phyloP scores from a whole-genome alignment of 2,329 filamentous ascomycete genomes.

The Calonectria pseudoturangicola region DNA sequence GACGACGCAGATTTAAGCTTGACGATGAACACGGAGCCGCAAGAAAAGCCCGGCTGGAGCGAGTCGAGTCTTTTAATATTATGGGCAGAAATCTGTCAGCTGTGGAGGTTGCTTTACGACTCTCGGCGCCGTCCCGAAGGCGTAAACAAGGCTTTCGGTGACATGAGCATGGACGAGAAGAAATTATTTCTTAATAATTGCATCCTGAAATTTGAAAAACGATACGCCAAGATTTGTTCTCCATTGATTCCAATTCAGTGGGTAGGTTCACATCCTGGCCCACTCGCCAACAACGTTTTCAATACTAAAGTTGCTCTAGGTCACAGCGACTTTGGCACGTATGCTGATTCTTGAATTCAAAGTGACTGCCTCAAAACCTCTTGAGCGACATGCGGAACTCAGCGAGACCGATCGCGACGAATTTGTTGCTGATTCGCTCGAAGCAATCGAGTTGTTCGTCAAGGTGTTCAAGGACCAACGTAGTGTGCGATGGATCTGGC shows the following conservation, averaged over 20 bases:
- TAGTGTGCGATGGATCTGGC: constrained; percentile 3
- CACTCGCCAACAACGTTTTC: not conserved
- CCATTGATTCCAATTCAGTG: constrained; percentile 1
- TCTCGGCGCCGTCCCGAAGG: not conserved
- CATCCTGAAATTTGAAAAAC: not conserved
- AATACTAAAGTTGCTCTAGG: not conserved
- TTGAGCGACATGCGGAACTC: not conserved
- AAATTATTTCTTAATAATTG: not conserved
- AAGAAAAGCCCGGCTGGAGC: not conserved
- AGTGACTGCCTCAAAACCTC: not conserved
- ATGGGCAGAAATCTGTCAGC: not conserved
- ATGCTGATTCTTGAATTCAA: constrained; percentile 1
- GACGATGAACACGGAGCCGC: not conserved
- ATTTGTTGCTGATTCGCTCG: not conserved
- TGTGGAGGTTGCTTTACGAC: constrained; percentile 4
- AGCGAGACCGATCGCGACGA: not conserved
- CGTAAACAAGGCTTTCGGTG: not conserved
- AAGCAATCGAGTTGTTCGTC: not conserved
- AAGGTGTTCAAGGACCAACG: not conserved
- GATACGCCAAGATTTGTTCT: not conserved
- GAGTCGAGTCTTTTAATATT: not conserved
- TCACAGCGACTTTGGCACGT: not conserved
- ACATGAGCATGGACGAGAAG: constrained; percentile 7
- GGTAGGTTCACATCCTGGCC: not conserved
- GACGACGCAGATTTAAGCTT: not conserved